These are phyloP conservation scores for Pseudocohnilembus persalinus DNA, from an alignment of 169 alveolate species.

Conservation along the genomic window DNA sequence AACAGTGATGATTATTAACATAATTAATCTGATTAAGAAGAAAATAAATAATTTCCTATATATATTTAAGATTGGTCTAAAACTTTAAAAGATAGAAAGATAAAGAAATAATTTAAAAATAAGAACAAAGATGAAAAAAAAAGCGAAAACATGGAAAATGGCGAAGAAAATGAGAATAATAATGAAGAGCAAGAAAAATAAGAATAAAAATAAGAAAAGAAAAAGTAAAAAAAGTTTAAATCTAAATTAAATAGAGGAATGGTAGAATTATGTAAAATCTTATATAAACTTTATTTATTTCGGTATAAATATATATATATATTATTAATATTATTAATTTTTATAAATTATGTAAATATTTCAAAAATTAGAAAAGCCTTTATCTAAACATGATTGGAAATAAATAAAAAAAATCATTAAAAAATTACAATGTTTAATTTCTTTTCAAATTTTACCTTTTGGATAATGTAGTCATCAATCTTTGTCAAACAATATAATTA, in stretches of 20 bases:
- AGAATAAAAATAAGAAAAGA: conserved; percentile 1
- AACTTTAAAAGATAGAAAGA: not conserved
- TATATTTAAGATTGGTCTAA: conserved; percentile 1
- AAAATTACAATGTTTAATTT: conserved; percentile 6
- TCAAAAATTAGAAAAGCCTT: conserved; percentile 7
- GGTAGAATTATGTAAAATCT: conserved; percentile 5
- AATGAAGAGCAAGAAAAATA: not conserved
- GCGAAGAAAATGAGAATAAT: not conserved
- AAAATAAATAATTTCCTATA: not conserved
- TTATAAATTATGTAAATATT: conserved; percentile 3
- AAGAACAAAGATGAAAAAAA: not conserved
- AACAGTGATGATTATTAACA: not conserved
- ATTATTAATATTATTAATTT: too few relatives aligned
- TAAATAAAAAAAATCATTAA: conserved; percentile 5
- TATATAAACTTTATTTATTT: not conserved
- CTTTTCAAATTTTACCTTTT: conserved; percentile 15
- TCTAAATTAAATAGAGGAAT: not conserved
- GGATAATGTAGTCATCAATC: conserved; percentile 3
- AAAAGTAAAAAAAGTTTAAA: not conserved
- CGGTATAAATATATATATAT: too few relatives aligned
- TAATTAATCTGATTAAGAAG: not conserved
- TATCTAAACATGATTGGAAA: conserved; percentile 22
- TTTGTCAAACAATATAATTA: conserved; percentile 3
- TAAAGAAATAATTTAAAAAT: not conserved
- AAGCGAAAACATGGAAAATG: not conserved